Conservation (phyloP, 805 yeast genomes). For the Lipomyces sp. region DNA sequence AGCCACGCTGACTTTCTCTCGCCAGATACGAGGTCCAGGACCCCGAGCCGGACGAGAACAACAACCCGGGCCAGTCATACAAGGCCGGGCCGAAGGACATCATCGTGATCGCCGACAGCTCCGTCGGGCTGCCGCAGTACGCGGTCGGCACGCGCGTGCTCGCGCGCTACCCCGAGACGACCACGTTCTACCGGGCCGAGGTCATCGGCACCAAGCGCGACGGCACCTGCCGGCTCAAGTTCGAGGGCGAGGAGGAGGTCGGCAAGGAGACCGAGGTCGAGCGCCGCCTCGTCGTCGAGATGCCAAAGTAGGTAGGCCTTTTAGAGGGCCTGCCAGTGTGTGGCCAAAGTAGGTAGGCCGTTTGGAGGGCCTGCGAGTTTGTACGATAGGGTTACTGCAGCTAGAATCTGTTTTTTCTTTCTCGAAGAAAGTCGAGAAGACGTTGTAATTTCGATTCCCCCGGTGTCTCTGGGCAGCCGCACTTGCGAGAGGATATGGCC, state of each 20-base stretch:
- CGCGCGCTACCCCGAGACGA: constrained; percentile 95
- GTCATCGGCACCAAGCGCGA: constrained; percentile 75
- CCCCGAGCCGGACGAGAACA: constrained; percentile 94
- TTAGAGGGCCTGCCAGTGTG: neutral
- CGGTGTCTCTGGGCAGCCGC: no score
- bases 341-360: neutral
- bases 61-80: constrained; percentile 81
- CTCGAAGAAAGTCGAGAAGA: no score
- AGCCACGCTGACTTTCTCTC: neutral
- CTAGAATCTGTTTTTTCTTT: no score
- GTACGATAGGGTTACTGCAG: neutral
- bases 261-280: constrained; percentile 93
- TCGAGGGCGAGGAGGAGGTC: constrained; percentile 96
- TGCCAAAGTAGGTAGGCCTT: constrained; percentile 34
- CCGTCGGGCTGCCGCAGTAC: constrained; percentile 48
- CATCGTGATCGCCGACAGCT: constrained; percentile 61
- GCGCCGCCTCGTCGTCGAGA: constrained; percentile 73
- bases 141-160: constrained; percentile 78
- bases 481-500: no score
- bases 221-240: constrained; percentile 72
- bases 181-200: constrained; percentile 93
- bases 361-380: neutral
- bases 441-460: no score
- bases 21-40: constrained; percentile 82
- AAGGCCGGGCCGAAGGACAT: constrained; percentile 80